phyloP scores from a whole-genome alignment of 2,329 filamentous ascomycete species.

The Orbilia javanica region DNA sequence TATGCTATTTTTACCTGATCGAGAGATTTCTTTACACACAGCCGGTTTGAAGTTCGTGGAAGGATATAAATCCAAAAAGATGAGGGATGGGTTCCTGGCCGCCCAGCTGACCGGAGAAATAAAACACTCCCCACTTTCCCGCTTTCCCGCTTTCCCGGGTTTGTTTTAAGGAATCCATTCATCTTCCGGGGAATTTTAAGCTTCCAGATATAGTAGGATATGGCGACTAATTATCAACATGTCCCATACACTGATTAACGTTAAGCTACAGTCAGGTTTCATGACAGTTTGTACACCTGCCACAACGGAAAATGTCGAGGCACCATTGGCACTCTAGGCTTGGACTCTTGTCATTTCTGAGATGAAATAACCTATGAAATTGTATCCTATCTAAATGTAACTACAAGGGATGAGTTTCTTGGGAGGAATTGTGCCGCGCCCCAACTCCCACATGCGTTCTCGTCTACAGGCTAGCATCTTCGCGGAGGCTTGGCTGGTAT shows the following conservation, averaged over 20 bases:
- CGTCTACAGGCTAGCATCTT: not conserved
- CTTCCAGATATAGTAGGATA: not conserved
- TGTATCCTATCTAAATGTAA: no score
- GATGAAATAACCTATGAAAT: not conserved
- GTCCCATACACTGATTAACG: not conserved
- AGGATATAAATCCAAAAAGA: no score
- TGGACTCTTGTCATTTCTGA: not conserved
- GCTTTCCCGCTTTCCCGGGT: not conserved
- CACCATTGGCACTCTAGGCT: not conserved
- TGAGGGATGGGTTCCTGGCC: not conserved
- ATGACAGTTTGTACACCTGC: not conserved
- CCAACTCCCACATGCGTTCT: not conserved
- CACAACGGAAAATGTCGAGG: not conserved
- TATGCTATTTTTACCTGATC: no score
- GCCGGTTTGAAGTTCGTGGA: no score
- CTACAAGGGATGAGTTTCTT: not conserved
- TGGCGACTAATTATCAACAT: no score
- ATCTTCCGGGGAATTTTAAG: not conserved
- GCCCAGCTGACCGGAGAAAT: not conserved
- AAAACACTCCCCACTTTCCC: not conserved
- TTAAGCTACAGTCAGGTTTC: not conserved
- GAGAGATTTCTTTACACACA: no score
- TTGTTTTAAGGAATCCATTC: not conserved
- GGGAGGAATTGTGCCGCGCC: not conserved
- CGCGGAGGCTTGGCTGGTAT: no score